A percentile compares a stretch with the other conserved stretches of the same genome.
phyloP scores from a whole-genome alignment of 306 rosid species.

The Arachis hypogaea region DNA sequence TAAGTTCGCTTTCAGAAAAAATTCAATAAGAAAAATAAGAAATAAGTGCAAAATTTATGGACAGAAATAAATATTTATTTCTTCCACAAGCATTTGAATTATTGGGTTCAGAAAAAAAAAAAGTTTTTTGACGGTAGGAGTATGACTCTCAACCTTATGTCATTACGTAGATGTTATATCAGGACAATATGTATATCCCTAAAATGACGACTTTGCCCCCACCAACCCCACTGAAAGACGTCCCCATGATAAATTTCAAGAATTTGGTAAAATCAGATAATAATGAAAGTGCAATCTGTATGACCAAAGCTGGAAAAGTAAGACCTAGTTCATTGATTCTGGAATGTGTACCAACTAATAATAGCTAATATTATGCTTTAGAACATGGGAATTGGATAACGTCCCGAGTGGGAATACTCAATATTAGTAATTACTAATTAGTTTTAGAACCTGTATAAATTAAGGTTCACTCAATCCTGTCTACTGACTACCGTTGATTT shows the following conservation, averaged over 20 bases:
- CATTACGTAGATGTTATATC: background rate
- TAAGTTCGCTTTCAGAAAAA: background rate
- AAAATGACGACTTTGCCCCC: conserved; percentile 52
- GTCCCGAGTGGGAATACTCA: conserved; percentile 38
- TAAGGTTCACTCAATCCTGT: background rate
- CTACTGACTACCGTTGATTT: background rate
- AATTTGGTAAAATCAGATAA: conserved; percentile 32
- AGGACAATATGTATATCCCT: background rate
- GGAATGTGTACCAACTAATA: conserved; percentile 38
- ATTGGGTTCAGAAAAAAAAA: background rate
- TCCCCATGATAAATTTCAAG: conserved; percentile 20
- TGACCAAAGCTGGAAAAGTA: conserved; percentile 32
- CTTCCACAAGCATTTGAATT: background rate
- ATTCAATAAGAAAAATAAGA: background rate
- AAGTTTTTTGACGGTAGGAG: background rate
- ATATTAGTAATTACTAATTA: conserved; percentile 10
- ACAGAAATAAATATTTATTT: background rate
- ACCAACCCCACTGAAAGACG: conserved; percentile 66
- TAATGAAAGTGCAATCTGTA: conserved; percentile 35
- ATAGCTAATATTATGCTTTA: conserved; percentile 29
- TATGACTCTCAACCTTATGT: background rate
- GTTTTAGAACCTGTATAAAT: background rate
- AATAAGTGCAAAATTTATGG: background rate
- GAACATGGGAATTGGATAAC: conserved; percentile 54
- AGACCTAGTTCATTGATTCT: conserved; percentile 43